Evolutionary conservation across 2,329 filamentous ascomycete species (phyloP), one percentile per base, ranked within the genome.

Genomic region (Dactylella cylindrospora): DNA sequence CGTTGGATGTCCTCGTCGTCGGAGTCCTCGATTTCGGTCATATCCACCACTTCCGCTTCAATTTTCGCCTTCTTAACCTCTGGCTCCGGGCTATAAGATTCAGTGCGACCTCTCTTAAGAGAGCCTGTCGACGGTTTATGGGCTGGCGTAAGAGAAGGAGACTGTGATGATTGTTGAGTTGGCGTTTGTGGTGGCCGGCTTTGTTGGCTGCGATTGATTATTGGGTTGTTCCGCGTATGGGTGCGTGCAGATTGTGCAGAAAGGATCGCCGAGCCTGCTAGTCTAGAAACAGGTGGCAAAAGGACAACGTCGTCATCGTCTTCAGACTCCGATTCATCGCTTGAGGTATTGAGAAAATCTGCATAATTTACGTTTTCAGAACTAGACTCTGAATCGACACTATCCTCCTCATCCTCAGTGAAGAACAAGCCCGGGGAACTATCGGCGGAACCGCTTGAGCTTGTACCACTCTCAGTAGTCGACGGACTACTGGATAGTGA

Each of bases 1-100:
- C 50, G 64, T 41, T 64, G 62, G n/a, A 66, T 36, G 20, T 64
- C 62, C 20, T 57, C 54, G 15, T 65, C 57, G n/a, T n/a, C n/a
- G n/a, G n/a, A n/a, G 31, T 62, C 49, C 10, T 45, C 57, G 9
- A 62, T 12, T 17, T 60, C 45, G 47, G 55, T 26, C 46, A 52
- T 61, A 44, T 53, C 61, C 20, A 61, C 65, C 2, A 57, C 25
- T 15, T 67, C 44, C 46, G 32, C 36, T 17, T 62, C 57, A 22
- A 49, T 31, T 33, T 62, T 62, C 5, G 35, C 36, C 15, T 62
- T 62, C 28, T 62, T 62, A 7, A 43, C 15, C 1, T 35, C 29
- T 9, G 46, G 46, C 23, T 29, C 33, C 5, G 57, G 23, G 12
- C 29, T 28, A 10, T n/a, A n/a, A n/a, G n/a, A n/a, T n/a, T n/a